Base-by-base conservation (phyloP, 2,329 filamentous ascomycete species). In the Myrmaecium sp. region DNA sequence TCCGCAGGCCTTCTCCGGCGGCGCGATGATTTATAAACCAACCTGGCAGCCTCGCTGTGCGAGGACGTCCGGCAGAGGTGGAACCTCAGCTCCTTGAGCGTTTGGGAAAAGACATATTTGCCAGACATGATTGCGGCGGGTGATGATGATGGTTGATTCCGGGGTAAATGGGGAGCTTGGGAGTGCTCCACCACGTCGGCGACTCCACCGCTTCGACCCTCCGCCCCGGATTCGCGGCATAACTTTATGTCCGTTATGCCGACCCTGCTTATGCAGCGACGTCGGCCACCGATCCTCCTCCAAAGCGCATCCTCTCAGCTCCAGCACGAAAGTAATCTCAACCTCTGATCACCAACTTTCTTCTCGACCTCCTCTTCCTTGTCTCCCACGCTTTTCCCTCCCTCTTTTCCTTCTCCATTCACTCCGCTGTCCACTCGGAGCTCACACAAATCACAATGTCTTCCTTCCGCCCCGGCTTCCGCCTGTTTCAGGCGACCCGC, bases 21-120 rank as follows among this genome's bases (percentile, higher is more conserved):
- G 18, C 12, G 21, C 14, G 19, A 21, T 20, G 25, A 13, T 32
- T 9, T 30, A 38, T 14, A n/a, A 21, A 9, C 47, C 48, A 63
- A 92, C 89, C 89, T 74, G 37, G 80, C 76, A 36, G 81, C 74
- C 46, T 81, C 78, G 64, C 86, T 93, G 51, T 82, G 74, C 52
- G 92, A 78, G 39, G 78, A 80, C 28, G 81, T 84, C 60, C 95
- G 86, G 65, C 89, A 95, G 62, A 95, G 86, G 45, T 92, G 68
- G 62, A 98, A 98, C 52, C 89, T 79, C 52, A 98, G 68, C 67
- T 98, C 89, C 67, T 83, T 92, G 53, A 98, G 66, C 39, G 72
- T 63, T 55, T 82, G 77, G 41, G 72, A 69, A 60, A 98, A 98
- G 43, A 74, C 81, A 62, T 93, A 94, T 66, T 89, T 92, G 58